Evolutionary conservation across 2,329 filamentous ascomycete genomes (phyloP), one percentile per base, ranked within the genome.

Genomic region (Daldinia sp.): DNA sequence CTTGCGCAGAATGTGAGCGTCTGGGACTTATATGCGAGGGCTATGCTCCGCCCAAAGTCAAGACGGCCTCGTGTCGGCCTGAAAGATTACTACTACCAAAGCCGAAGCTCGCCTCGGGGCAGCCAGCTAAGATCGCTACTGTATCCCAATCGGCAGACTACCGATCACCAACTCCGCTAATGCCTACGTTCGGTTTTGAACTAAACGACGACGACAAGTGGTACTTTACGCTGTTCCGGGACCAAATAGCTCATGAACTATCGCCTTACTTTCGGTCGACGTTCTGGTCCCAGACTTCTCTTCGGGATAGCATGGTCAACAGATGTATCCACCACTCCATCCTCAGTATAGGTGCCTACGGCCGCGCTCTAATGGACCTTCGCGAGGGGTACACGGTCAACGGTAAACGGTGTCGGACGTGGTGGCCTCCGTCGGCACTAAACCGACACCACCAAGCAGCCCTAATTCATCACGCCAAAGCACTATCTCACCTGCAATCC

Each of bases 1-100:
- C 64, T 6, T 76, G 74, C 54, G 54, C 53, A n/a, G 70, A 71
- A 47, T 76, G 74, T 52, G 68, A 75, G 27, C 71, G 71, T 23
- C 68, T 73, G 27, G 68, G 71, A 43, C 67, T 73, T 21, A 68
- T 68, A 49, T 75, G 74, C 53, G 73, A 75, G 34, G 74, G 74
- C n/a, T 75, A 75, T 51, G 62, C 68, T 30, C 61, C 58, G 30
- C 64, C 68, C 5, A 73, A 69, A 41, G 37, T 55, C 10, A 64
- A 67, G 39, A 29, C 51, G 7, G 19, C 34, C 15, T 48, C 57
- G 2, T 49, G 45, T 27, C 64, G 67, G 10, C 27, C 63, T 23
- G 69, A 70, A 27, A 64, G 68, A 19, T 32, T 64, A 53, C 30
- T 70, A 15, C 48, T 69, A 6, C 69, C 68, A 8, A 68, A 68